Percentiles rank a stretch among this genome's conserved stretches.
Conservation (phyloP, 441 rosid genomes). For the Mallotus japonicus region DNA sequence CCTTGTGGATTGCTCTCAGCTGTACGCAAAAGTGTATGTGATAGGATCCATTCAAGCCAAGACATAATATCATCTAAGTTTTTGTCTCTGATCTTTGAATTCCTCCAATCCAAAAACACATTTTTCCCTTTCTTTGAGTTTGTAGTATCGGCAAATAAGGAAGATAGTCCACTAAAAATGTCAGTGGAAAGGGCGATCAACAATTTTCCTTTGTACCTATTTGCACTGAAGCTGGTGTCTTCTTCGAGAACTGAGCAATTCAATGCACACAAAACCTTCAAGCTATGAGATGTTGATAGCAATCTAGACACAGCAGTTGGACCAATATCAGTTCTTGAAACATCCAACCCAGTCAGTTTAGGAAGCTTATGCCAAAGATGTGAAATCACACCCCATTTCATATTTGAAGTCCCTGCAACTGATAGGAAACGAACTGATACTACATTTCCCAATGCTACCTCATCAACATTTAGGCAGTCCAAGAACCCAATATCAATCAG, state of each 20-base stretch:
- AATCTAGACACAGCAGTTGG: conserved; percentile 65
- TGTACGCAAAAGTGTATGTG: conserved; percentile 73
- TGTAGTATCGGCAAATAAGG: conserved; percentile 62
- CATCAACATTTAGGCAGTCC: conserved; percentile 80
- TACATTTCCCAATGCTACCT: conserved; percentile 69
- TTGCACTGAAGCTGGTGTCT: conserved; percentile 44
- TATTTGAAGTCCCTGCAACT: conserved; percentile 86
- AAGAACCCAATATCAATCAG: conserved; percentile 75
- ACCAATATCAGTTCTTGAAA: conserved; percentile 88
- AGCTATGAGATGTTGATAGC: conserved; percentile 61
- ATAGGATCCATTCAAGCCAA: conserved; percentile 90
- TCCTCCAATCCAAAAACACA: conserved; percentile 63
- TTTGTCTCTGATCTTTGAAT: conserved; percentile 44
- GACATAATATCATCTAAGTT: conserved; percentile 58
- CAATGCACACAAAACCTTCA: conserved; percentile 85
- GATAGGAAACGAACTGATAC: conserved; percentile 66
- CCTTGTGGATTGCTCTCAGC: conserved; percentile 89
- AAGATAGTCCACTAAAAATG: conserved; percentile 57
- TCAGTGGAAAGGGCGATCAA: conserved; percentile 60
- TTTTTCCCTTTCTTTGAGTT: conserved; percentile 43
- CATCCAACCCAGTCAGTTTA: conserved; percentile 75
- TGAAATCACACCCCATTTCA: conserved; percentile 77
- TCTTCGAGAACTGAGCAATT: conserved; percentile 74
- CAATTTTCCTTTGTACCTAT: conserved; percentile 61
- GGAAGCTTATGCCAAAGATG: conserved; percentile 78